Conservation (phyloP, 140 eudicot species). For the Bidens hawaiensis region DNA sequence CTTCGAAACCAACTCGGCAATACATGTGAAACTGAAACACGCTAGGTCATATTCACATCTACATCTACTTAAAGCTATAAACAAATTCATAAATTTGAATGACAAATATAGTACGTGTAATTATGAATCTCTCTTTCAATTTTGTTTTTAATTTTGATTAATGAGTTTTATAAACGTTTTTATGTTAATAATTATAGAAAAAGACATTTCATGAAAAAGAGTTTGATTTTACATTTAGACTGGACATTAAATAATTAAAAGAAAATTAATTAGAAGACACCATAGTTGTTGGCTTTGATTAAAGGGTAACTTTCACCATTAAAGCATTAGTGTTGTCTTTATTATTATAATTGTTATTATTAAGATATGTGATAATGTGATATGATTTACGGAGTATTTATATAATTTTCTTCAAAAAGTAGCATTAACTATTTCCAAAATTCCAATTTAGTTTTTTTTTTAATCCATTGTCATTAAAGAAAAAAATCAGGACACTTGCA, state of each 20-base stretch:
- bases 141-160: neutral
- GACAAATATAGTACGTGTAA: neutral
- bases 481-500: too few relatives aligned
- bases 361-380: neutral
- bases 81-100: slow-evolving; percentile 6
- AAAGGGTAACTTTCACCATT: slow-evolving; percentile 30
- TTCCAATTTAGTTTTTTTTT: neutral
- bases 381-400: neutral
- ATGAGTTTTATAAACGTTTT: slow-evolving; percentile 2
- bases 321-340: slow-evolving; percentile 21
- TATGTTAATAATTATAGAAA: slow-evolving; percentile 14
- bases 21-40: neutral
- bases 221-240: slow-evolving; percentile 18
- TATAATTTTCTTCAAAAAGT: neutral
- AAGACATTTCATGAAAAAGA: slow-evolving; percentile 22
- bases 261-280: slow-evolving; percentile 31
- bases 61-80: neutral
- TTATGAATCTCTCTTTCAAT: neutral
- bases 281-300: slow-evolving; percentile 35
- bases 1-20: neutral
- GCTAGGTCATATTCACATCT: neutral
- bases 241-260: slow-evolving; percentile 16
- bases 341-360: neutral
- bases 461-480: too few relatives aligned
- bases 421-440: slow-evolving; percentile 6